Conservation (phyloP, 1,284 basidiomycete genomes). For the Marasmius sp. region DNA sequence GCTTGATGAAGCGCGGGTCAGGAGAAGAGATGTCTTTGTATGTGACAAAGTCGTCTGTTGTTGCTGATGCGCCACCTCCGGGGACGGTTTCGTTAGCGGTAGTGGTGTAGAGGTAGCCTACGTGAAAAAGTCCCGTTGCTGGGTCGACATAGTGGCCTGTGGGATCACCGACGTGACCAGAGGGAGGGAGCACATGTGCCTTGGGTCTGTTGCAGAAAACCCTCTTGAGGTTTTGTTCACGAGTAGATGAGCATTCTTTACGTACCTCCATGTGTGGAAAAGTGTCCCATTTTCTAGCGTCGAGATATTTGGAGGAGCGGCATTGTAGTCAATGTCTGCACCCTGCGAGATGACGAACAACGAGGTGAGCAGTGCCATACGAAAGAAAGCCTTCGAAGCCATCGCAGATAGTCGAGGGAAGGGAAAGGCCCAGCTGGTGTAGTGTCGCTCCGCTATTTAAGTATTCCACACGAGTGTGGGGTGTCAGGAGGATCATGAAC, state of each 20-base stretch:
- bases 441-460: too few species aligned
- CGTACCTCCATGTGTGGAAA: neutral
- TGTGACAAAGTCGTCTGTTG: neutral
- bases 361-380: neutral
- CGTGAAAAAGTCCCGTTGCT: neutral
- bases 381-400: neutral
- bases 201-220: neutral
- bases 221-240: neutral
- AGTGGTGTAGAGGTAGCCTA: neutral
- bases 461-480: too few species aligned
- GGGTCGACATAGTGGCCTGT: slow-evolving; percentile 1
- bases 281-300: neutral
- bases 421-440: neutral
- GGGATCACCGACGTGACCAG: neutral
- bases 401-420: neutral
- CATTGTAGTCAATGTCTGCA: neutral
- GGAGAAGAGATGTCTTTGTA: neutral
- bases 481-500: too few species aligned
- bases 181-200: neutral
- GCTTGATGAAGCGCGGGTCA: neutral
- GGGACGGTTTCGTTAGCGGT: neutral
- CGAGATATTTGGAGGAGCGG: neutral
- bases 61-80: neutral
- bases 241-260: neutral
- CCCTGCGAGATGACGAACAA: neutral